A percentile compares a stretch with the other conserved stretches of the same genome.
Conservation (phyloP, 169 alveolate species). For the Eimeria praecox region DNA sequence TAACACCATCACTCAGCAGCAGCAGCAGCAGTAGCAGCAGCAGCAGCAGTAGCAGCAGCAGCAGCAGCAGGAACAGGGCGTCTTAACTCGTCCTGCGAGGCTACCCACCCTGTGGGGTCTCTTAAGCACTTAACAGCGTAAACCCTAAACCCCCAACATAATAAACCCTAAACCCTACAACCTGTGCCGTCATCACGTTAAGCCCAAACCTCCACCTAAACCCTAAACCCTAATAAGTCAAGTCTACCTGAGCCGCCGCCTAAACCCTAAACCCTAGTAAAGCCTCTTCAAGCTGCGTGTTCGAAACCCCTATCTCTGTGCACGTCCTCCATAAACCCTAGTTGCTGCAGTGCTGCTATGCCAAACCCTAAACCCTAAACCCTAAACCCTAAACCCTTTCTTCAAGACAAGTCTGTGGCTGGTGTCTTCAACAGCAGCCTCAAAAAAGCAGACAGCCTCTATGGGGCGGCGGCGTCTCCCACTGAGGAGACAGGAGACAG, state of each 20-base stretch:
- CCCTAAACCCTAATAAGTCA: background rate
- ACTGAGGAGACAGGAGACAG: background rate
- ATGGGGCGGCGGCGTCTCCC: background rate
- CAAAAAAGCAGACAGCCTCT: background rate
- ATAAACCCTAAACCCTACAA: background rate
- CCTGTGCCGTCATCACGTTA: too few species aligned
- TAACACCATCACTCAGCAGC: background rate
- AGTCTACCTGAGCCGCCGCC: background rate
- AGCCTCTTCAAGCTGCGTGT: background rate
- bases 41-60: conserved; percentile 10
- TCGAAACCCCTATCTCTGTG: background rate
- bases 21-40: conserved; percentile 23
- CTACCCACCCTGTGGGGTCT: background rate
- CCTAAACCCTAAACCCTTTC: background rate
- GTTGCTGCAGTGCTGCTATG: background rate
- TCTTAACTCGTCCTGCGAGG: background rate
- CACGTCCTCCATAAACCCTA: background rate
- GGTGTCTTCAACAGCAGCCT: conserved; percentile 3
- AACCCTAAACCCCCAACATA: too few species aligned
- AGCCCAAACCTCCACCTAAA: too few species aligned
- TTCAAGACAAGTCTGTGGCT: background rate
- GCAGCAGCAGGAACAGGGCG: background rate
- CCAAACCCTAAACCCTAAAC: background rate
- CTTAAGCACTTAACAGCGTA: background rate
- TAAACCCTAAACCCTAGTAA: conserved; percentile 9